Conservation (phyloP, 1,284 basidiomycete species). For the Apiotrichum gracile region DNA sequence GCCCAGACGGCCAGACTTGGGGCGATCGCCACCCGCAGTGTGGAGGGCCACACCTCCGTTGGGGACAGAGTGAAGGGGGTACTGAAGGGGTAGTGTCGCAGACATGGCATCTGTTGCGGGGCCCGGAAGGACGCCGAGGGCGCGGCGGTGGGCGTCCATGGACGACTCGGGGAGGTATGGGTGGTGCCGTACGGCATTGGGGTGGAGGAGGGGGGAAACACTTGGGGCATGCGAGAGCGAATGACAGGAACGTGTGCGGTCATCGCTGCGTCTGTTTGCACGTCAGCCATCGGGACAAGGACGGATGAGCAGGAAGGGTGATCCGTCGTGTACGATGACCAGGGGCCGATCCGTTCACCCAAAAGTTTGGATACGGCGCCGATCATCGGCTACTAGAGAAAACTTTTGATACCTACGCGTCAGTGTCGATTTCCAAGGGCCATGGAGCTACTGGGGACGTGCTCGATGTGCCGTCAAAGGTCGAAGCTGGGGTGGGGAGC, state of each 20-base stretch:
- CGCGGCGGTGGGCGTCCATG: neutral
- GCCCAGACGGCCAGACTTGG: slow-evolving; percentile 22
- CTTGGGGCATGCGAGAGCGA: neutral
- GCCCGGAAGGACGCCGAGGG: neutral
- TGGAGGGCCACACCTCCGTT: neutral
- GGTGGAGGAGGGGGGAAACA: neutral
- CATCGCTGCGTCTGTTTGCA: neutral
- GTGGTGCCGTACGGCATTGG: neutral
- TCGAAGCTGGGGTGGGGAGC: neutral
- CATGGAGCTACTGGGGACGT: neutral
- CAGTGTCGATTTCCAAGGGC: neutral
- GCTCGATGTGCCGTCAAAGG: neutral
- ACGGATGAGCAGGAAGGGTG: neutral
- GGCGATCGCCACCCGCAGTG: neutral
- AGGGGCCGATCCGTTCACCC: too few relatives aligned
- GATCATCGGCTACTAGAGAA: neutral
- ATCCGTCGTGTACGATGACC: neutral
- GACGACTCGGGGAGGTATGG: neutral
- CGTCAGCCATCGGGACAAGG: neutral
- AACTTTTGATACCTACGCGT: neutral
- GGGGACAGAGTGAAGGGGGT: neutral
- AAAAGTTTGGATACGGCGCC: too few relatives aligned
- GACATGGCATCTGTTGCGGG: too few relatives aligned
- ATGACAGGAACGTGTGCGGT: neutral
- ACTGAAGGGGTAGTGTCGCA: too few relatives aligned